phyloP scores from a whole-genome alignment of 2,329 filamentous ascomycete species.

The Paraphaeosphaeria sporulosa region DNA sequence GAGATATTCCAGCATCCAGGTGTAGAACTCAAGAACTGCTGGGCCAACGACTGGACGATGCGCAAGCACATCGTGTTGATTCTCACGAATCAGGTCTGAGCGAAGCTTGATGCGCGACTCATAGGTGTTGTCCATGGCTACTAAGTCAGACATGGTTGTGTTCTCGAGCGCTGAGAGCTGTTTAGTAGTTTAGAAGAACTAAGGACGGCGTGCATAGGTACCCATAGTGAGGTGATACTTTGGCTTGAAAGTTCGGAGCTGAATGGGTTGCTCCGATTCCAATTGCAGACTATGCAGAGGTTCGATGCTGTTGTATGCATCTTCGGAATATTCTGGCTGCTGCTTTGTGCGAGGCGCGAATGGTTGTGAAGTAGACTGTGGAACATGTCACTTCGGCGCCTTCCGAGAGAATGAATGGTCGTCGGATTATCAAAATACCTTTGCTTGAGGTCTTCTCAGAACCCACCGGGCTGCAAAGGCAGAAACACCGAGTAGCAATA shows the following conservation, averaged over 20 bases:
- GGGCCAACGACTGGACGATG: slow-evolving; percentile 47
- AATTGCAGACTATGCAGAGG: slow-evolving; percentile 61
- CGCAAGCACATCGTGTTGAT: slow-evolving; percentile 52
- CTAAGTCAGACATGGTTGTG: slow-evolving; percentile 60
- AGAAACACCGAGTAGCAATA: not conserved
- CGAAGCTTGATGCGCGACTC: slow-evolving; percentile 60
- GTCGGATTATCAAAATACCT: not conserved
- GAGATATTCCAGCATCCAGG: slow-evolving; percentile 64
- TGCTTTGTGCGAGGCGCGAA: not conserved
- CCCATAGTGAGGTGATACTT: slow-evolving; percentile 72
- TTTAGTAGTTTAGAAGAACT: not conserved
- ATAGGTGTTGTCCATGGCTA: slow-evolving; percentile 68
- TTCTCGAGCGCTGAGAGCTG: slow-evolving; percentile 59
- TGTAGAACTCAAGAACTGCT: slow-evolving; percentile 65
- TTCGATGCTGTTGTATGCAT: slow-evolving; percentile 52
- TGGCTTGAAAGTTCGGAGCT: slow-evolving; percentile 65
- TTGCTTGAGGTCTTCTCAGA: not conserved
- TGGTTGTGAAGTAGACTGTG: not conserved
- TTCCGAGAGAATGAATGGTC: not conserved
- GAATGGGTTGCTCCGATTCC: slow-evolving; percentile 59
- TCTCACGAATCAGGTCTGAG: slow-evolving; percentile 53
- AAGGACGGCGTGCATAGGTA: slow-evolving; percentile 39
- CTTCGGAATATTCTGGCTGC: slow-evolving; percentile 22
- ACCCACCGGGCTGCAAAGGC: not conserved
- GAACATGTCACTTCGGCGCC: not conserved